Base-by-base conservation (phyloP, 768 basidiomycete species). In the Mrakia frigida region DNA sequence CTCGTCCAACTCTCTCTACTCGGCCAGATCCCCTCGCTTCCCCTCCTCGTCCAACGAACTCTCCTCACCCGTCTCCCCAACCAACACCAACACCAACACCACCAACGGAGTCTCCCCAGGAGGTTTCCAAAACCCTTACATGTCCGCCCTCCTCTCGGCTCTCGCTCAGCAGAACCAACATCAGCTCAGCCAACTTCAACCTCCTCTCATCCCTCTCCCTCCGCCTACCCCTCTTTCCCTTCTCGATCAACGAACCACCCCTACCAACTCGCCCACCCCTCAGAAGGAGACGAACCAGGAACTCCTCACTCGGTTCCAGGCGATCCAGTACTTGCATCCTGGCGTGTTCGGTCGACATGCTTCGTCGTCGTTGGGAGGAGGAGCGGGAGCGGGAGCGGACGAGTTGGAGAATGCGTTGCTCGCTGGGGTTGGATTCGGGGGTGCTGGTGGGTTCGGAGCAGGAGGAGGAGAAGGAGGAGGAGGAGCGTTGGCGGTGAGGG, bases 261-360 rank as follows among this genome's bases (percentile, higher is more conserved):
- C 59, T 10, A 60, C 21, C 39, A 23, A 28, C 46, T 53, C 11
- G 23, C 46, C 0, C 18, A 50, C 46, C 46, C 46, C 21, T 7
- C 60, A 61, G 43, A n/a, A 4, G 14, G 28, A 56, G 9, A 11
- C 63, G 5, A 28, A 50, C 25, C 16, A 56, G 43, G 76, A 77
- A 23, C 35, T 77, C 16, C 50, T 73, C 35, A 43, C 71, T 10
- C 70, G 52, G 10, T 71, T 77, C 39, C 70, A 73, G 28, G 76
- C 71, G 25, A 73, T 77, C 63, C 70, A 71, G 23, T 37, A 56
- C 25, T 65, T 77, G 13, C 76, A 77, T 37, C 76, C 76, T 11
- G 76, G 71, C 28, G 70, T 73, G 2, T 77, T 73, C 53, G 76
- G 76, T 2, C 46, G 23, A 60, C 23, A 37, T 65, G 73, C 35